Evolutionary conservation across 352 stramenopile species (phyloP), one percentile per base, ranked within the genome.

Genomic region (Elongisporangium anandrum): DNA sequence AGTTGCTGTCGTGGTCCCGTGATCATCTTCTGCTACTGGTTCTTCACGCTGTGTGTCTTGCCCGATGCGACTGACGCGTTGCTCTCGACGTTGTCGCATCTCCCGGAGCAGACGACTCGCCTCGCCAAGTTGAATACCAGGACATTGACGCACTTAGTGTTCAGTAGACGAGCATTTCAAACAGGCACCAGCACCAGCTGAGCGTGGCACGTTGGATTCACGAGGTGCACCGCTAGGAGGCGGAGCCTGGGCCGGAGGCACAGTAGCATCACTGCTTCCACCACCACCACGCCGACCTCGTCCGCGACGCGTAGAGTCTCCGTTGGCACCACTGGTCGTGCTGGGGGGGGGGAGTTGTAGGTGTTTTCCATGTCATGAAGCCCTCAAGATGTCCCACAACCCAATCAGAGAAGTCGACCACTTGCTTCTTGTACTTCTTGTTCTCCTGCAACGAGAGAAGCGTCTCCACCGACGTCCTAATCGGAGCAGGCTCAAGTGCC

Each of bases 141-240:
- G 58, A n/a, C 54, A 54, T 34, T 52, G 15, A 2, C 59, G 59
- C 1, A 64, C 41, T 15, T 17, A 23, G 24, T 64, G 59, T 21
- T 59, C 59, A 7, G 59, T 48, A 12, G 50, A 55, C 19, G 13
- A n/a, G 21, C 50, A 55, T n/a, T n/a, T n/a, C n/a, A 34, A 34
- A 7, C 24, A 7, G 3, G 24, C 24, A 7, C 24, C 24, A 3
- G 24, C 7, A 3, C 24, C 24, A 34, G 24, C 24, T 34, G 24
- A 7, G 4, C 24, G 3, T 34, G 3, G 24, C 3, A 7, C 24
- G 7, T 34, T 7, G 4, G 4, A 8, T 3, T 7, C 24, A 7
- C 24, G 24, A 34, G 24, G 24, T 7, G 7, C 24, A 34, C 24
- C 24, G 24, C 24, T 34, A 3, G 7, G 7, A 7, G n/a, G n/a